A percentile compares a stretch with the other conserved stretches of the same genome.
phyloP scores from a whole-genome alignment of 495 filamentous ascomycete genomes.

The Letharia lupina region DNA sequence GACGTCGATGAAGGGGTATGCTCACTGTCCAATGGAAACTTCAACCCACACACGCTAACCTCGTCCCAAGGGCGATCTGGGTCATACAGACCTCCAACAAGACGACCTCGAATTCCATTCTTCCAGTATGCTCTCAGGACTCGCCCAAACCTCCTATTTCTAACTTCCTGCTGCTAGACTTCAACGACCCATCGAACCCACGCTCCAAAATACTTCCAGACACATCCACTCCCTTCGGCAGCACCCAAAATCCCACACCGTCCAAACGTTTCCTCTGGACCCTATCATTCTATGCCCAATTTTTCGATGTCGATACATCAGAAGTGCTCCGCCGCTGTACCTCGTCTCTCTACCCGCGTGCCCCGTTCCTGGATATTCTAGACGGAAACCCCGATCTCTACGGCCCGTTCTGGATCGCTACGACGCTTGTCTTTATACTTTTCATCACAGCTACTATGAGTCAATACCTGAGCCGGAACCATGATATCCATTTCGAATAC shows the following conservation, averaged over 20 bases:
- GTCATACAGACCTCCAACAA: slow-evolving; percentile 94
- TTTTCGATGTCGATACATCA: slow-evolving; percentile 93
- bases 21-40: background rate
- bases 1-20: slow-evolving; percentile 89
- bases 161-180: slow-evolving; percentile 34
- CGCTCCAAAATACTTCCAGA: slow-evolving; percentile 50
- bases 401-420: slow-evolving; percentile 96
- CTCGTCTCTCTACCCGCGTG: slow-evolving; percentile 75
- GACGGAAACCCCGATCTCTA: slow-evolving; percentile 98
- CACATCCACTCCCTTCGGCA: slow-evolving; percentile 54
- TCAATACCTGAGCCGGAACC: slow-evolving; percentile 62
- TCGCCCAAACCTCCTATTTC: background rate
- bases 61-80: slow-evolving; percentile 73
- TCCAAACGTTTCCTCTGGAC: slow-evolving; percentile 88
- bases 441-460: slow-evolving; percentile 93
- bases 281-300: slow-evolving; percentile 89
- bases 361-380: slow-evolving; percentile 91
- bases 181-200: slow-evolving; percentile 44
- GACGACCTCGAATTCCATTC: slow-evolving; percentile 98
- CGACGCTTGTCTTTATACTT: slow-evolving; percentile 89
- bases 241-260: slow-evolving; percentile 39
- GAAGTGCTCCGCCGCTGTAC: slow-evolving; percentile 75
- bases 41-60: background rate
- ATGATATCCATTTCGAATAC: slow-evolving; percentile 63
- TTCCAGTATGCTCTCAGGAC: slow-evolving; percentile 51